Evolutionary conservation across 2,329 filamentous ascomycete genomes (phyloP), one percentile per base, ranked within the genome.

Genomic region (Didymella sp.): DNA sequence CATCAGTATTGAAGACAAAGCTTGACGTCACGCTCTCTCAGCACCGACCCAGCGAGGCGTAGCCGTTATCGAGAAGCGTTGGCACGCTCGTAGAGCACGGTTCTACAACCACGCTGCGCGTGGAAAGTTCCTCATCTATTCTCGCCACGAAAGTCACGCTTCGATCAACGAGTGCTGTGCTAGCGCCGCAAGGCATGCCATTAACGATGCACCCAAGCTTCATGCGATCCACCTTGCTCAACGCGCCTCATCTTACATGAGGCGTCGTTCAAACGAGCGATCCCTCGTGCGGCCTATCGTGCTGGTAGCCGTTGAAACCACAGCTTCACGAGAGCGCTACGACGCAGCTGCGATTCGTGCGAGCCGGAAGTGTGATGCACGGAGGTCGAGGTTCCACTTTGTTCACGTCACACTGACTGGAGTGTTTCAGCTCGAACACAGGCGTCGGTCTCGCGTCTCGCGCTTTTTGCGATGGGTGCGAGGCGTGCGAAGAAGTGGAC

Each of bases 341-440:
- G 28, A 53, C 19, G 33, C 22, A 35, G 48, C 49, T 51, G 22
- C 11, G 19, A 25, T 55, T 30, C 25, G 24, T 27, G 44, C 28
- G 33, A 38, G n/a, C n/a, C n/a, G n/a, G n/a, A n/a, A n/a, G n/a
- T n/a, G 43, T 33, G n/a, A 38, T 33, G 51, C 52, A 56, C 21
- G 46, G 46, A n/a, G n/a, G n/a, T n/a, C n/a, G n/a, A n/a, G n/a
- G n/a, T n/a, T n/a, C n/a, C n/a, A 27, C 37, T 15, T 31, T 44
- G 52, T 42, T 24, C 31, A 56, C 46, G 41, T 50, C 46, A 56
- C 44, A 44, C 47, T 37, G 43, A 57, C 41, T 41, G 41, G 40
- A 43, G 42, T 55, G 58, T 60, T 60, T 58, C 58, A 60, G 41
- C 40, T 55, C 25, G 41, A 35, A 41, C 35, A 51, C 46, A 49